A percentile compares a stretch with the other conserved stretches of the same genome.
Evolutionary conservation across 2,329 filamentous ascomycete species (phyloP).

Genomic region (Apiospora rasikravindrae): DNA sequence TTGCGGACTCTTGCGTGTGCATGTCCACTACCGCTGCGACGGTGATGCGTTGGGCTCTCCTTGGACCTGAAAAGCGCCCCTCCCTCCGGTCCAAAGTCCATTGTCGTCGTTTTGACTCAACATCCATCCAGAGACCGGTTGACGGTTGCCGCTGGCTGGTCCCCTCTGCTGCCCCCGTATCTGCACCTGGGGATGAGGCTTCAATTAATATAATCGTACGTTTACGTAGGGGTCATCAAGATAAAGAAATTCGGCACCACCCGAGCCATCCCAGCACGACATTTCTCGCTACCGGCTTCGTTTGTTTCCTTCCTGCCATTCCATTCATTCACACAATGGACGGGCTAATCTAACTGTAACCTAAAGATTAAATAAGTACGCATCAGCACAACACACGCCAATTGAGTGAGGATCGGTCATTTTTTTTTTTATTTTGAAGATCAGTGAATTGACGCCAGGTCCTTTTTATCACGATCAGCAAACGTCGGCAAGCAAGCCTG

Average conservation of each 20-base stretch:
- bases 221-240: not conserved
- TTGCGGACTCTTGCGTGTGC: not conserved
- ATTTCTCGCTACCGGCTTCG: not conserved
- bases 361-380: too few species aligned
- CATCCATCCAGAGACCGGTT: not conserved
- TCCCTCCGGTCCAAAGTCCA: not conserved
- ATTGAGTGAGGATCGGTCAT: not conserved
- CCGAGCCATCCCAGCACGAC: not conserved
- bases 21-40: slow-evolving; percentile 2
- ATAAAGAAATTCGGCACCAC: not conserved
- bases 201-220: not conserved
- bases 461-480: too few species aligned
- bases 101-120: too few species aligned
- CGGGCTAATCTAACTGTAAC: not conserved
- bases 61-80: not conserved
- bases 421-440: not conserved
- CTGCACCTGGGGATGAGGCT: not conserved
- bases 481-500: too few species aligned
- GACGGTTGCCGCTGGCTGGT: not conserved
- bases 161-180: not conserved
- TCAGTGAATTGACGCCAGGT: too few species aligned
- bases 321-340: too few species aligned
- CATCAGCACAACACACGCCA: not conserved
- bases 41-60: not conserved
- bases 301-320: not conserved